Base-by-base conservation (phyloP, 768 basidiomycete genomes). In the Amanita pseudoporphyria region DNA sequence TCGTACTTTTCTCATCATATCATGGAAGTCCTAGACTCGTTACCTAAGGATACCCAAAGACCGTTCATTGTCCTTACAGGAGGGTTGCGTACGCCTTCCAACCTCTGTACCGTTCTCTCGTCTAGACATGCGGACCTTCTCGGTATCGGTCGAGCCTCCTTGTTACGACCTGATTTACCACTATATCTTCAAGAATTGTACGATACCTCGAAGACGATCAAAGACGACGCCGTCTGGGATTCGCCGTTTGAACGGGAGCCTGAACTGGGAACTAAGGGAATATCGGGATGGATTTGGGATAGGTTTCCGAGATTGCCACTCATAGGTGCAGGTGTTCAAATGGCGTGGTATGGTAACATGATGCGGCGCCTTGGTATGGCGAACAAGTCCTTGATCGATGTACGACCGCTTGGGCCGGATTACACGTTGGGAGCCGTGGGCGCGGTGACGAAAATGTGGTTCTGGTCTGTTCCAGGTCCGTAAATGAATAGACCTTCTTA, bases 61-160 rank as follows among this genome's bases (percentile, higher is more conserved):
- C 87, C 90, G 1, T 68, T 85, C 6, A 70, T 93, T 54, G 67
- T 93, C 24, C 75, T 94, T 22, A 93, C 91, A 0, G 91, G 91
- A 24, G 89, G 88, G 19, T 74, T 95, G 35, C 69, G 74, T 19
- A 78, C 82, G 0, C 76, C 78, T 13, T 64, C 71, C 0, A 71
- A 78, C 26, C 68, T 92, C 33, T 63, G 70, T 9, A 60, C 66
- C 13, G 84, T 77, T 1, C 70, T 90, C 13, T 54, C 59, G 0
- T 64, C 73, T 7, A 64, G 64, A 5, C 78, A 89, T 51, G 77
- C 88, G 0, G 74, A 94, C 61, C 69, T 93, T 19, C 68, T 91
- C 28, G 92, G 92, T 0, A 69, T 94, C 14, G 92, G 81, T 5
- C 72, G 92, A 49, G 70, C 71, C 12, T 74, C 89, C 0, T 64